Evolutionary conservation across 805 yeast genomes (phyloP).

Genomic region (Saturnispora sekii): DNA sequence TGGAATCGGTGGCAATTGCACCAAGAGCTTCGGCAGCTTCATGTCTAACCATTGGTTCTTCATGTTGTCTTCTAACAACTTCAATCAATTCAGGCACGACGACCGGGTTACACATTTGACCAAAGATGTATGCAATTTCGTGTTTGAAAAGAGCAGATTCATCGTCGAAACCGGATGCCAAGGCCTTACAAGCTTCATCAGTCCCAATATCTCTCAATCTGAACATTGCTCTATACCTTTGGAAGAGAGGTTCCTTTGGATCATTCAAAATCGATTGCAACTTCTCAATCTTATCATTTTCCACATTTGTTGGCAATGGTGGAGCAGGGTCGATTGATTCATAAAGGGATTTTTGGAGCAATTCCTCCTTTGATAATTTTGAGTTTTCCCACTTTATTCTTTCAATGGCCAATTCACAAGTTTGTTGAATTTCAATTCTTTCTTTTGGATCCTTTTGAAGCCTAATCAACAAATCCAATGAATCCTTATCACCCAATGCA

Average conservation of each 20-base stretch:
- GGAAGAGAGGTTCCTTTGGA: slow-evolving; percentile 70
- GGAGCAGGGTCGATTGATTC: slow-evolving; percentile 97
- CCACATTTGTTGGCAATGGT: slow-evolving; percentile 58
- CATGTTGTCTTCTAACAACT: slow-evolving; percentile 64
- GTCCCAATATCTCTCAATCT: slow-evolving; percentile 91
- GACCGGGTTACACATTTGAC: slow-evolving; percentile 90
- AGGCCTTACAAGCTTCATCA: slow-evolving; percentile 85
- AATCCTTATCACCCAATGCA: slow-evolving; percentile 76
- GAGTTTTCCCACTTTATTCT: slow-evolving; percentile 90
- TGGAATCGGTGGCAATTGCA: slow-evolving; percentile 92
- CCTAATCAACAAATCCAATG: slow-evolving; percentile 54
- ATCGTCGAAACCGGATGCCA: slow-evolving; percentile 84
- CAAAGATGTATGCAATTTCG: slow-evolving; percentile 96
- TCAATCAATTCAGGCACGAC: slow-evolving; percentile 81
- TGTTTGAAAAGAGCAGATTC: slow-evolving; percentile 92
- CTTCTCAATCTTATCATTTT: slow-evolving; percentile 49
- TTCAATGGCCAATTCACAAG: slow-evolving; percentile 94
- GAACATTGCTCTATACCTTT: slow-evolving; percentile 97
- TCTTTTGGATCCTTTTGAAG: slow-evolving; percentile 62
- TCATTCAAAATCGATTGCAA: slow-evolving; percentile 64
- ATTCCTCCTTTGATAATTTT: slow-evolving; percentile 54
- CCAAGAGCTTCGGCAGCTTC: slow-evolving; percentile 99
- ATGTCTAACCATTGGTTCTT: slow-evolving; percentile 98
- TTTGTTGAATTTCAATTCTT: slow-evolving; percentile 81
- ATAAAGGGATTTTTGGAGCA: slow-evolving; percentile 65